Percentiles rank a stretch among this genome's conserved stretches.
These are phyloP conservation scores for Sugiyamaella xylanicola DNA, from an alignment of 1,139 yeast genomes.

Conservation along the genomic window DNA sequence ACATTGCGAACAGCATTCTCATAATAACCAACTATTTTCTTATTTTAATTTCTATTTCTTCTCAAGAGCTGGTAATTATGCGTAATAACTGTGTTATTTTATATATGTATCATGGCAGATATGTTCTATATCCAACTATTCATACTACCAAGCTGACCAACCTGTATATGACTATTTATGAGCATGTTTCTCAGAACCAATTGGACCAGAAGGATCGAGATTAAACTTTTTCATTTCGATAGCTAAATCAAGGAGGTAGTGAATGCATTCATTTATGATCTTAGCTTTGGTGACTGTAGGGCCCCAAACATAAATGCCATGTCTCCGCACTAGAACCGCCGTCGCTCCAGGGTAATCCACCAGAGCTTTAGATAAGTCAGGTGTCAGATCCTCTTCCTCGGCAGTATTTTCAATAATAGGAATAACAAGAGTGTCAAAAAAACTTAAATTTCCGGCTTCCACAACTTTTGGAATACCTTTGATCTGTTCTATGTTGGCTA, in stretches of 20 bases:
- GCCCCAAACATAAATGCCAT: slow-evolving; percentile 97
- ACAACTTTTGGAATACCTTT: slow-evolving; percentile 81
- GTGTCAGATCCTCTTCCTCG: slow-evolving; percentile 80
- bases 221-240: slow-evolving; percentile 62
- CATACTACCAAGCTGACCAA: background rate
- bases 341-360: slow-evolving; percentile 70
- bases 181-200: slow-evolving; percentile 31
- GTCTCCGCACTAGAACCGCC: slow-evolving; percentile 89
- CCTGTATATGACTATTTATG: background rate
- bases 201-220: slow-evolving; percentile 34
- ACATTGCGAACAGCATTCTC: too few species aligned
- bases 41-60: too few species aligned
- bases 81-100: too few species aligned
- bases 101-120: too few species aligned
- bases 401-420: slow-evolving; percentile 93
- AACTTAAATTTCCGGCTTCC: slow-evolving; percentile 68
- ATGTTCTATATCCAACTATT: background rate
- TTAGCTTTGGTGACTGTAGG: slow-evolving; percentile 91
- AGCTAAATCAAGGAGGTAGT: slow-evolving; percentile 82
- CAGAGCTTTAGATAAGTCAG: slow-evolving; percentile 63
- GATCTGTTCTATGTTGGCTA: slow-evolving; percentile 85
- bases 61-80: too few species aligned
- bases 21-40: too few species aligned
- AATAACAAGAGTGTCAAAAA: slow-evolving; percentile 72
- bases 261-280: slow-evolving; percentile 89